phyloP scores from a whole-genome alignment of 176 grass and related monocot species.

The Zizania latifolia region DNA sequence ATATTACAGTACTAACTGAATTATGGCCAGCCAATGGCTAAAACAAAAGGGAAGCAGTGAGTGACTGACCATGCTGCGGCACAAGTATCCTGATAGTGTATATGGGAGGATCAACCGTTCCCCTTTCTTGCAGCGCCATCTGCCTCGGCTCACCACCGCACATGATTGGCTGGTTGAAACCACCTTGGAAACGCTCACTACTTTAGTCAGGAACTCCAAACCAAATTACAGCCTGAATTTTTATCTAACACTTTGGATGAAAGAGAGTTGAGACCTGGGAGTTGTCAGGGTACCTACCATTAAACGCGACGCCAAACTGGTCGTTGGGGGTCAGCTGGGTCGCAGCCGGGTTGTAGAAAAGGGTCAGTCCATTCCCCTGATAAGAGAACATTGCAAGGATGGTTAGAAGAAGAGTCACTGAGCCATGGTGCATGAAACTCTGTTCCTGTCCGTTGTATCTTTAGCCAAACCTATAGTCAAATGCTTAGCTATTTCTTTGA shows the following conservation, averaged over 20 bases:
- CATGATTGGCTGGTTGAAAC: constrained; percentile 99
- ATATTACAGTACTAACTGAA: background rate
- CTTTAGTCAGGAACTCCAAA: background rate
- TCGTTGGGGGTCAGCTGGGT: constrained; percentile 48
- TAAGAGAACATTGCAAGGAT: background rate
- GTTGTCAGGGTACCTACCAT: constrained; percentile 38
- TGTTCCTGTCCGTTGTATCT: no score
- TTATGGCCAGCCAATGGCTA: background rate
- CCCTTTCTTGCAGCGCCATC: constrained; percentile 73
- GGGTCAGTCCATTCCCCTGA: constrained; percentile 67
- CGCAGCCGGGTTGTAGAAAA: constrained; percentile 86
- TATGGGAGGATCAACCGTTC: constrained; percentile 66
- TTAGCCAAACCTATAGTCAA: no score
- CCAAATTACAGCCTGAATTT: background rate
- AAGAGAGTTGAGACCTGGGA: background rate
- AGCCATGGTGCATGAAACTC: no score
- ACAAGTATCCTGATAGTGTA: constrained; percentile 79
- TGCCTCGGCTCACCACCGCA: constrained; percentile 83
- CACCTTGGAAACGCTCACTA: constrained; percentile 38
- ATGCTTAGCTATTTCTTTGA: background rate
- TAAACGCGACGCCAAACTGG: constrained; percentile 79
- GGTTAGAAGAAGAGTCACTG: no score
- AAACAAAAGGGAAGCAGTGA: no score
- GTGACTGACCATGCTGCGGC: constrained; percentile 57
- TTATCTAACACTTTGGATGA: background rate